Percentiles rank a stretch among this genome's conserved stretches.
phyloP scores from a whole-genome alignment of 1,284 basidiomycete genomes.

The Melampsora abietis-canadensis region DNA sequence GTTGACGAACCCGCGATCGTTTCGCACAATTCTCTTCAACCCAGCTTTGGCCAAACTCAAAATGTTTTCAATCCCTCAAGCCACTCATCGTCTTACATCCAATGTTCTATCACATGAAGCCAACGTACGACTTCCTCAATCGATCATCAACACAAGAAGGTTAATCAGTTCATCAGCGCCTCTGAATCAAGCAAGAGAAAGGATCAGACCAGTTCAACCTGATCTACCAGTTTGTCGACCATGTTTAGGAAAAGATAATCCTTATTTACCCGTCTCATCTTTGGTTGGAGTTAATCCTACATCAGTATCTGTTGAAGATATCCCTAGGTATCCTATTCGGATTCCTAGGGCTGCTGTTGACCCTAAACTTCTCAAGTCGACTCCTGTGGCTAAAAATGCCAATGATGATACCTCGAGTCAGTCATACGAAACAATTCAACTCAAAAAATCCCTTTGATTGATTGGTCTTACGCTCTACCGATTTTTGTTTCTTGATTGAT shows the following conservation, averaged over 20 bases:
- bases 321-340: conserved; percentile 5
- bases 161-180: too few relatives aligned
- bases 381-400: too few relatives aligned
- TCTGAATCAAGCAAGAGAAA: background rate
- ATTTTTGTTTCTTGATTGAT: background rate
- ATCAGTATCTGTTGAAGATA: background rate
- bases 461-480: background rate
- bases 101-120: too few relatives aligned
- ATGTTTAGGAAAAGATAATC: conserved; percentile 14
- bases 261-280: background rate
- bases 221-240: background rate
- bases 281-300: conserved; percentile 5
- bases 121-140: too few relatives aligned
- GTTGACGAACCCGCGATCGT: too few relatives aligned
- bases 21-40: too few relatives aligned
- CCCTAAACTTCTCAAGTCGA: background rate
- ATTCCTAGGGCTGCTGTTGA: conserved; percentile 8
- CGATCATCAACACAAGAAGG: too few relatives aligned
- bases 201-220: background rate
- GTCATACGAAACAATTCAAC: too few relatives aligned
- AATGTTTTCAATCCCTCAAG: too few relatives aligned
- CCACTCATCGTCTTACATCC: too few relatives aligned
- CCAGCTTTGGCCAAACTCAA: too few relatives aligned
- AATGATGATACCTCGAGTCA: too few relatives aligned
- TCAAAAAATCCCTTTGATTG: background rate